Percentiles rank a stretch among this genome's conserved stretches.
Conservation (phyloP, 2,329 filamentous ascomycete genomes). For the Dactylellina leptospora region DNA sequence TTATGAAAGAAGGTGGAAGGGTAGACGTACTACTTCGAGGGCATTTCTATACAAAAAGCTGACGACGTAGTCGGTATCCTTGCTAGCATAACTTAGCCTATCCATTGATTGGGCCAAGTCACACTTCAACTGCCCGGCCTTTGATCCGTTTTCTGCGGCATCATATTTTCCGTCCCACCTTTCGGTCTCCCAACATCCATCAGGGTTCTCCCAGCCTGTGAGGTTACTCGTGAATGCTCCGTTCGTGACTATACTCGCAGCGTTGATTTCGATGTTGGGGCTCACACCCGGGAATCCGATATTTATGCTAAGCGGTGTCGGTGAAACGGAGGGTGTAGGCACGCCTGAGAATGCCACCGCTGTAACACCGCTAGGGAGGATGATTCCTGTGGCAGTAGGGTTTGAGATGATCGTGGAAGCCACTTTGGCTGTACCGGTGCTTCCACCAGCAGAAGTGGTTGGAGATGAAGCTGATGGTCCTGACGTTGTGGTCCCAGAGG, state of each 20-base stretch:
- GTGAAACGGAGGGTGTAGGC: conserved; percentile 11
- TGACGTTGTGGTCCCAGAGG: background rate
- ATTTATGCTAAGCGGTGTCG: conserved; percentile 4
- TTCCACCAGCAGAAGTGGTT: background rate
- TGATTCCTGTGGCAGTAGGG: conserved; percentile 17
- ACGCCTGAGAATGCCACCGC: conserved; percentile 44
- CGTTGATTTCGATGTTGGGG: conserved; percentile 16
- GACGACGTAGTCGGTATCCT: conserved; percentile 43
- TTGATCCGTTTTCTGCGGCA: conserved; percentile 32
- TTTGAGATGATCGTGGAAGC: conserved; percentile 18
- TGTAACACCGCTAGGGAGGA: conserved; percentile 26
- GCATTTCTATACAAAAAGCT: conserved; percentile 49
- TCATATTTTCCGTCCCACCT: conserved; percentile 45
- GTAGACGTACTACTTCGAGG: background rate
- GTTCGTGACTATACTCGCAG: conserved; percentile 23
- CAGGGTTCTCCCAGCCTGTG: conserved; percentile 21
- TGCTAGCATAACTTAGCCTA: background rate
- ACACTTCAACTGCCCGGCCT: conserved; percentile 5
- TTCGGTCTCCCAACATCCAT: conserved; percentile 36
- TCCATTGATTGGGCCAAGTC: conserved; percentile 30
- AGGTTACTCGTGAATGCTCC: conserved; percentile 43
- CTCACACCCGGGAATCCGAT: conserved; percentile 31
- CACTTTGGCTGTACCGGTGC: background rate
- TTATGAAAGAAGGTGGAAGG: background rate
- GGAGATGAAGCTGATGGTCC: conserved; percentile 6